These are phyloP conservation scores for Nemania sp. DNA, from an alignment of 2,329 filamentous ascomycete genomes.

Conservation along the genomic window DNA sequence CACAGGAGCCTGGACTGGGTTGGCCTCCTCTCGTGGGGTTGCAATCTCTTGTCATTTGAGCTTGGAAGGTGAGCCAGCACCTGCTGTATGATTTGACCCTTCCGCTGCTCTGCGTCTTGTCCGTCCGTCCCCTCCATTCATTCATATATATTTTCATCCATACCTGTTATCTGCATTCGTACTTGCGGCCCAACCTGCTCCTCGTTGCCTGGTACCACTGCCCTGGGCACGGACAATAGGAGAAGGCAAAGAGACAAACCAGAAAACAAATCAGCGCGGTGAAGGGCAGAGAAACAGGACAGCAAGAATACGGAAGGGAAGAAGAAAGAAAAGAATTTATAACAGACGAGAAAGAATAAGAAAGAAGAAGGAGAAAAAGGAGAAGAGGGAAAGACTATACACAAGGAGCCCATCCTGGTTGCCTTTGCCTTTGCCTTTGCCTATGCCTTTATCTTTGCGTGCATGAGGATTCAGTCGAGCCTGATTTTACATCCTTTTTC, in stretches of 20 bases:
- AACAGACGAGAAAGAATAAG: conserved; percentile 29
- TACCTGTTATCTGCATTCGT: neutral
- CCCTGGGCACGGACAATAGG: neutral
- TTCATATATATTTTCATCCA: neutral
- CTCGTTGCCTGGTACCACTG: conserved; percentile 9
- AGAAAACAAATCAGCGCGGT: conserved; percentile 46
- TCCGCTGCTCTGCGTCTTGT: conserved; percentile 21
- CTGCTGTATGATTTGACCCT: conserved; percentile 32
- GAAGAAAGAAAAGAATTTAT: conserved; percentile 32
- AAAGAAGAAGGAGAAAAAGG: conserved; percentile 38
- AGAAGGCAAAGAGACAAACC: conserved; percentile 31
- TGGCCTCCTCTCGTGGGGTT: conserved; percentile 12
- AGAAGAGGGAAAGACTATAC: conserved; percentile 39
- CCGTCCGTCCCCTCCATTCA: neutral
- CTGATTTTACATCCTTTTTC: conserved; percentile 13
- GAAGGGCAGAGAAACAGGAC: conserved; percentile 47
- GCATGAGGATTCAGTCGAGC: conserved; percentile 17
- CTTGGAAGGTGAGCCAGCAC: conserved; percentile 41
- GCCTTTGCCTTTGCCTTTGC: no score
- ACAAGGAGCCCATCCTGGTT: conserved; percentile 3
- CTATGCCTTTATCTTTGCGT: conserved; percentile 12
- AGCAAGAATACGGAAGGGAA: conserved; percentile 25
- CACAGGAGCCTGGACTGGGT: conserved; percentile 6
- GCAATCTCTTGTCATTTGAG: conserved; percentile 8
- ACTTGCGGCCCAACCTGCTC: conserved; percentile 10